Percentiles rank a stretch among this genome's conserved stretches.
phyloP scores from a whole-genome alignment of 495 filamentous ascomycete genomes.

The Pyrenula aspistea region DNA sequence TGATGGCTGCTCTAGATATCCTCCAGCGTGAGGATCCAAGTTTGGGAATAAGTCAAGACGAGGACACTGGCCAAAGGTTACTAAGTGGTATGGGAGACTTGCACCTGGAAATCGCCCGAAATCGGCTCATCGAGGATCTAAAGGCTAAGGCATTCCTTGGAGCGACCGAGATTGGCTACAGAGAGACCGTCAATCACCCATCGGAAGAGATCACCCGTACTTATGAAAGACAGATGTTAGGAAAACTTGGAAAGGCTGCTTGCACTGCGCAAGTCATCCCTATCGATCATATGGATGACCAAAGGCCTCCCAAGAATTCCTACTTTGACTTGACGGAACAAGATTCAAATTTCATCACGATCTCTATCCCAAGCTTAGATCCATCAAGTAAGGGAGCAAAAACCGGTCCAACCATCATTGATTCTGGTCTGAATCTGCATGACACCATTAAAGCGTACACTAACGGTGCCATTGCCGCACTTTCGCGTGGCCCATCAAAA shows the following conservation, averaged over 20 bases:
- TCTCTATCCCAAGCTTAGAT: slow-evolving; percentile 29
- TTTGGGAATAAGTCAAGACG: slow-evolving; percentile 70
- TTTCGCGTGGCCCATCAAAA: slow-evolving; percentile 64
- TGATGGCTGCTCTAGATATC: slow-evolving; percentile 62
- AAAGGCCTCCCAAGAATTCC: slow-evolving; percentile 12
- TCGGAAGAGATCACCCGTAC: slow-evolving; percentile 42
- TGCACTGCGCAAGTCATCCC: slow-evolving; percentile 60
- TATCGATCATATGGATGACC: slow-evolving; percentile 20
- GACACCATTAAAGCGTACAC: slow-evolving; percentile 51
- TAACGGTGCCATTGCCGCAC: slow-evolving; percentile 72
- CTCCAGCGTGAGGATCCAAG: slow-evolving; percentile 89
- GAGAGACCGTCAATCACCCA: slow-evolving; percentile 54
- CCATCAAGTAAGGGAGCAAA: slow-evolving; percentile 24
- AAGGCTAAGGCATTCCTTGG: slow-evolving; percentile 85
- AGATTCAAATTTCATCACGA: slow-evolving; percentile 49
- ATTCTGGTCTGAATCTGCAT: slow-evolving; percentile 43
- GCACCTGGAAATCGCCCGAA: slow-evolving; percentile 90
- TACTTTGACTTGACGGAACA: slow-evolving; percentile 16
- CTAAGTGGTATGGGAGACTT: slow-evolving; percentile 95
- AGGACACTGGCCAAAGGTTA: slow-evolving; percentile 86
- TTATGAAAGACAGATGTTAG: slow-evolving; percentile 70
- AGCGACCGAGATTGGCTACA: slow-evolving; percentile 90
- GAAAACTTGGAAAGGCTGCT: slow-evolving; percentile 63
- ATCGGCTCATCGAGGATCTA: slow-evolving; percentile 77
- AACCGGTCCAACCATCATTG: slow-evolving; percentile 24